A percentile compares a stretch with the other conserved stretches of the same genome.
These are phyloP conservation scores for Vigna radiata DNA, from an alignment of 306 rosid genomes.

Conservation along the genomic window DNA sequence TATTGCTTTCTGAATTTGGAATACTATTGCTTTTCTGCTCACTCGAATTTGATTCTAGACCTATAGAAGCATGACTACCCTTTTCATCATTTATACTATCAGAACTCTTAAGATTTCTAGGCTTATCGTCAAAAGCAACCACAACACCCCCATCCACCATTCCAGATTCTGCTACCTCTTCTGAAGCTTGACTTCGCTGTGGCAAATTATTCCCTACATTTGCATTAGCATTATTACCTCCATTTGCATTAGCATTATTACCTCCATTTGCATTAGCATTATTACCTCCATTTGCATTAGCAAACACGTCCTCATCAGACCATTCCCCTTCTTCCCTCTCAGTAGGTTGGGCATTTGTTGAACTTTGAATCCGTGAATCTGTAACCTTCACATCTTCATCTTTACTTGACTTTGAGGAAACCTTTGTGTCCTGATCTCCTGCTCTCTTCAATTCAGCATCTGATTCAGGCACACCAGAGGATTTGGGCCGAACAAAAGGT, in stretches of 20 bases:
- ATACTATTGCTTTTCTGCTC: constrained; percentile 59
- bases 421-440: constrained; percentile 51
- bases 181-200: constrained; percentile 53
- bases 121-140: constrained; percentile 53
- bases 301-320: constrained; percentile 87
- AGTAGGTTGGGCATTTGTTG: constrained; percentile 50
- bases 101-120: constrained; percentile 53
- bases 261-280: constrained; percentile 55
- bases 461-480: constrained; percentile 52
- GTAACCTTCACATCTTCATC: constrained; percentile 55
- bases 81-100: constrained; percentile 56
- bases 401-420: constrained; percentile 48
- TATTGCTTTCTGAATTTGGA: constrained; percentile 64
- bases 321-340: constrained; percentile 99
- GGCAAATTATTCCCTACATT: constrained; percentile 56
- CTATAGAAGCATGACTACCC: constrained; percentile 56
- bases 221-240: constrained; percentile 54
- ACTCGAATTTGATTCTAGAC: constrained; percentile 54
- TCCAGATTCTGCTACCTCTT: constrained; percentile 54
- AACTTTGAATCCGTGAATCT: constrained; percentile 46
- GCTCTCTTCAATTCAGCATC: constrained; percentile 57
- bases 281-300: constrained; percentile 54
- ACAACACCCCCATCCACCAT: constrained; percentile 52
- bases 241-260: constrained; percentile 55
- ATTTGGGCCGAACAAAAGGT: constrained; percentile 83